phyloP scores from a whole-genome alignment of 106 monocot genomes.

The Posidonia australis region DNA sequence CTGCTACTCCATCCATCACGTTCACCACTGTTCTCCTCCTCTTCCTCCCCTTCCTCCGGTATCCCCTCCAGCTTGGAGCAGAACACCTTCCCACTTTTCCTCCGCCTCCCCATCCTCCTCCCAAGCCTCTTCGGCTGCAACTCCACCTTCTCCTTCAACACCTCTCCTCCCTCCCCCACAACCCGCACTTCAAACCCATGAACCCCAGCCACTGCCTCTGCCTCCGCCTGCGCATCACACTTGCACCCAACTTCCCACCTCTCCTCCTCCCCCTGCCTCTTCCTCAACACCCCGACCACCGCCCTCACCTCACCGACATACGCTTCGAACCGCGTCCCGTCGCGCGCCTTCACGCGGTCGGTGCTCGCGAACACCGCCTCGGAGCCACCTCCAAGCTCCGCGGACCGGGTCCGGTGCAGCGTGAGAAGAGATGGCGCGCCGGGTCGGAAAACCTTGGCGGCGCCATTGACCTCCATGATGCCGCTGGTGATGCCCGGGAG shows the following conservation, averaged over 20 bases:
- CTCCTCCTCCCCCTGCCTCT: slow-evolving; percentile 3
- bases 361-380: slow-evolving; percentile 37
- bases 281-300: slow-evolving; percentile 41
- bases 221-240: slow-evolving; percentile 8
- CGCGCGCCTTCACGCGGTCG: slow-evolving; percentile 34
- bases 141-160: slow-evolving; percentile 20
- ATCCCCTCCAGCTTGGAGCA: slow-evolving; percentile 26
- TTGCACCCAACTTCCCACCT: slow-evolving; percentile 35
- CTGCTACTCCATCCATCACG: slow-evolving; percentile 3
- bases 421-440: slow-evolving; percentile 26
- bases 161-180: slow-evolving; percentile 18
- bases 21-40: background rate
- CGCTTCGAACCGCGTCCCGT: slow-evolving; percentile 41
- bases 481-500: slow-evolving; percentile 29
- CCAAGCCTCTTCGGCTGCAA: background rate
- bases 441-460: slow-evolving; percentile 13
- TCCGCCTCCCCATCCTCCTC: slow-evolving; percentile 4
- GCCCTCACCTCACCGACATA: slow-evolving; percentile 38
- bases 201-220: slow-evolving; percentile 36
- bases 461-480: slow-evolving; percentile 40
- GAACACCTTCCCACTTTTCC: slow-evolving; percentile 1
- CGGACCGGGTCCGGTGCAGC: slow-evolving; percentile 35
- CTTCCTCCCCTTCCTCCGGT: slow-evolving; percentile 24
- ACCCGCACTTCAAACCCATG: background rate
- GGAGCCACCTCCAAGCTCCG: slow-evolving; percentile 2